These are phyloP conservation scores for Sphaerulina populicola DNA, from an alignment of 2,329 filamentous ascomycete species.

Conservation along the genomic window DNA sequence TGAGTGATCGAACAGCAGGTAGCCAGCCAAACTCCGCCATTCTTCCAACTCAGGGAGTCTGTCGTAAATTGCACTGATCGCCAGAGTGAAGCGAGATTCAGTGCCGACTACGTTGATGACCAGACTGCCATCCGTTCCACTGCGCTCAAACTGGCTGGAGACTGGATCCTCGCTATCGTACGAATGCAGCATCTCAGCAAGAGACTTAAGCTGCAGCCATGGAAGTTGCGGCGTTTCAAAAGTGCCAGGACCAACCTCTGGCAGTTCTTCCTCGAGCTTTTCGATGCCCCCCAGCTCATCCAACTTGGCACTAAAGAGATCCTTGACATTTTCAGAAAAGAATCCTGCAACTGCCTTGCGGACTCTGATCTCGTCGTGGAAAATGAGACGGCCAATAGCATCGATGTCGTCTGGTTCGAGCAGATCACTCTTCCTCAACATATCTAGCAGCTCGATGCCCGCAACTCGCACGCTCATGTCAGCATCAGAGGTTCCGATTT, in stretches of 20 bases:
- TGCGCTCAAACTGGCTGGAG: conserved; percentile 41
- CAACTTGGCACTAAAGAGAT: conserved; percentile 67
- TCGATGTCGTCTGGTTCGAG: conserved; percentile 90
- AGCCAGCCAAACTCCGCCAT: conserved; percentile 84
- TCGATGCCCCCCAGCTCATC: conserved; percentile 80
- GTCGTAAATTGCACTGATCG: conserved; percentile 77
- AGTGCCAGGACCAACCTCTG: conserved; percentile 63
- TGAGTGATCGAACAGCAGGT: conserved; percentile 87
- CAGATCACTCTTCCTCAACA: conserved; percentile 72
- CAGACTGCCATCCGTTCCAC: conserved; percentile 31
- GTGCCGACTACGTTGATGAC: conserved; percentile 55
- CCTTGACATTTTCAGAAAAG: conserved; percentile 79
- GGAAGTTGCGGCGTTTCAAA: conserved; percentile 54
- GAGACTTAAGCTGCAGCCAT: conserved; percentile 87
- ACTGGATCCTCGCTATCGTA: conserved; percentile 58
- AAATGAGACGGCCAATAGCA: conserved; percentile 74
- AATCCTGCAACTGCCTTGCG: conserved; percentile 84
- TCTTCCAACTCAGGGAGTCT: conserved; percentile 70
- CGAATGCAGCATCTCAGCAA: conserved; percentile 71
- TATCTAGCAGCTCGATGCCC: conserved; percentile 72
- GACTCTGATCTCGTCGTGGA: conserved; percentile 75
- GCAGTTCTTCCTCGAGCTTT: conserved; percentile 63
- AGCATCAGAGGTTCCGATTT: conserved; percentile 82
- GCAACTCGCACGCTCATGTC: conserved; percentile 72
- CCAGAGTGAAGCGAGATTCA: conserved; percentile 77